These are phyloP conservation scores for Pseudocercospora fuligena DNA, from an alignment of 2,329 filamentous ascomycete species.

Conservation along the genomic window DNA sequence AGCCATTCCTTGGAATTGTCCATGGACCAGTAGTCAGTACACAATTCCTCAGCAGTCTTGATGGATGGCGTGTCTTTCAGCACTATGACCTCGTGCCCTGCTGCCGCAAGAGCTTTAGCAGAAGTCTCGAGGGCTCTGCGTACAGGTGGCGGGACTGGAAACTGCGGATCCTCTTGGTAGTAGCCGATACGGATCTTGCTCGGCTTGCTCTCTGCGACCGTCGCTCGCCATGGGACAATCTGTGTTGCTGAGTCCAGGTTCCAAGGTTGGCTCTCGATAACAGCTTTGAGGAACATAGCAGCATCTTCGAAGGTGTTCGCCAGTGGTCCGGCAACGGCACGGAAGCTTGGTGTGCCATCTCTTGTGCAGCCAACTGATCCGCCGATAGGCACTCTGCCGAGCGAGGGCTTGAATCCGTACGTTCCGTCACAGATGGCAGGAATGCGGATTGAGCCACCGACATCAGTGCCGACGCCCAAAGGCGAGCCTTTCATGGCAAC, in stretches of 20 bases:
- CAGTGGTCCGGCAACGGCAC: constrained; percentile 36
- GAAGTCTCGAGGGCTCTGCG: constrained; percentile 51
- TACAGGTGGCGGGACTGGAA: constrained; percentile 59
- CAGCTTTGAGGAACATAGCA: constrained; percentile 30
- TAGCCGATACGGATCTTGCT: constrained; percentile 54
- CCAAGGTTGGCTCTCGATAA: constrained; percentile 32
- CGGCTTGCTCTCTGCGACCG: constrained; percentile 26
- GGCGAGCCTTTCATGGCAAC: constrained; percentile 63
- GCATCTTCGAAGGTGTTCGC: constrained; percentile 34
- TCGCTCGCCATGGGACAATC: constrained; percentile 54
- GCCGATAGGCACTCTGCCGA: constrained; percentile 29
- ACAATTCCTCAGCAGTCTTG: constrained; percentile 42
- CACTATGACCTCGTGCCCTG: constrained; percentile 53
- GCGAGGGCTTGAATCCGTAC: constrained; percentile 36
- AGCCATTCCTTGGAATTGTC: constrained; percentile 44
- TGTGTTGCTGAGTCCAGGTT: constrained; percentile 40
- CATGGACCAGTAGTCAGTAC: constrained; percentile 50
- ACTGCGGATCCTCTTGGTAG: constrained; percentile 52
- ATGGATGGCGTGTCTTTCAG: constrained; percentile 41
- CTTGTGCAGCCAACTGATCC: constrained; percentile 14
- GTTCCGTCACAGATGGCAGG: constrained; percentile 74
- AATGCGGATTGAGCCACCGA: constrained; percentile 70
- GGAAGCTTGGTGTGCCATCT: constrained; percentile 52
- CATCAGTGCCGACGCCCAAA: constrained; percentile 67
- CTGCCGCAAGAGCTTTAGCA: constrained; percentile 43